Evolutionary conservation across 2,329 filamentous ascomycete genomes (phyloP).

Genomic region (Fusarium luffae): DNA sequence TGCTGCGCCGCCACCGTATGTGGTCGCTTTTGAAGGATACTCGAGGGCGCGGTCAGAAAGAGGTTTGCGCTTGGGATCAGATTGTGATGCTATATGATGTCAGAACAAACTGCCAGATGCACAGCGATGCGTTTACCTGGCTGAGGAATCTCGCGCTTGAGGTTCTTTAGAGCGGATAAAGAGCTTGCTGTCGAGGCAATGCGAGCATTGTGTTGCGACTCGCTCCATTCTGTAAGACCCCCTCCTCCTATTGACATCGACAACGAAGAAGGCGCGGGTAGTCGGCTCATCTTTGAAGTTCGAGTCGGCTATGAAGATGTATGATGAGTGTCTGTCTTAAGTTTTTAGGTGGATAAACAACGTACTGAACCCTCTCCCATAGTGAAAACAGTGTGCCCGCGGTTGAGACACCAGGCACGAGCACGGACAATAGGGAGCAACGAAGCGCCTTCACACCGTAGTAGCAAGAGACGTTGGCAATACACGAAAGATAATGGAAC

Average conservation of each 20-base stretch:
- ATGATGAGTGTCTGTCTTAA: slow-evolving; percentile 9
- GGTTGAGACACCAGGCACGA: slow-evolving; percentile 40
- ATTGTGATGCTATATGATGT: slow-evolving; percentile 58
- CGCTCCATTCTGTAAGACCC: slow-evolving; percentile 65
- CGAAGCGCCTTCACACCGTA: slow-evolving; percentile 44
- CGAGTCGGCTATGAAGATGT: slow-evolving; percentile 41
- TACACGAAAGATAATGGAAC: slow-evolving; percentile 5
- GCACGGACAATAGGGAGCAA: slow-evolving; percentile 52
- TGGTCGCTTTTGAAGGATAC: slow-evolving; percentile 53
- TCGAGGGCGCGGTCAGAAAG: slow-evolving; percentile 66
- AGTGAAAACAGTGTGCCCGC: slow-evolving; percentile 39
- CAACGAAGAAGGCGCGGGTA: slow-evolving; percentile 46
- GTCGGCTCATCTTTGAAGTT: slow-evolving; percentile 48
- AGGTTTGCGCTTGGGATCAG: slow-evolving; percentile 70
- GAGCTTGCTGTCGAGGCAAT: slow-evolving; percentile 56
- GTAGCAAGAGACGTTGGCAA: slow-evolving; percentile 45
- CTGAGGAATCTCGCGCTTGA: slow-evolving; percentile 64
- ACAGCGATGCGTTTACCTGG: slow-evolving; percentile 51
- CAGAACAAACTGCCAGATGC: slow-evolving; percentile 9
- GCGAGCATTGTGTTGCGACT: slow-evolving; percentile 70
- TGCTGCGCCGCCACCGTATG: slow-evolving; percentile 54
- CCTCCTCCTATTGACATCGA: slow-evolving; percentile 47
- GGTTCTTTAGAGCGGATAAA: slow-evolving; percentile 52
- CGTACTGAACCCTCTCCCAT: slow-evolving; percentile 52
- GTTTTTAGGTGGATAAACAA: slow-evolving; percentile 2